Evolutionary conservation across 345 rosid species (phyloP).

Genomic region (Brassica rapa): DNA sequence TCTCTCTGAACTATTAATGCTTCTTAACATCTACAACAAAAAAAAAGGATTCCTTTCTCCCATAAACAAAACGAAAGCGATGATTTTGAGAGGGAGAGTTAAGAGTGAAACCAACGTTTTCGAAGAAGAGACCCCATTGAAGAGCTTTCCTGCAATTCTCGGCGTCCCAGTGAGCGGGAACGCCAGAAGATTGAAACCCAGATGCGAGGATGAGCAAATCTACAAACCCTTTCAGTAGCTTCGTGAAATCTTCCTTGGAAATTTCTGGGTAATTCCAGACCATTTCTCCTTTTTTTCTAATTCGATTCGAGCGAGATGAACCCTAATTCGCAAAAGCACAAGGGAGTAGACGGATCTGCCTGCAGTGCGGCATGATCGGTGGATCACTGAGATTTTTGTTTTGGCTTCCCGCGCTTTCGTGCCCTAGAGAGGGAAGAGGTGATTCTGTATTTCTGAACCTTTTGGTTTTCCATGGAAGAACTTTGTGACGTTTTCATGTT

Average conservation of each 20-base stretch:
- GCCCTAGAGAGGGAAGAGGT: conserved; percentile 23
- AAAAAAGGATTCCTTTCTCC: not conserved
- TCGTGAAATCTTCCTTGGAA: conserved; percentile 56
- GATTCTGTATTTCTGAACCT: not conserved
- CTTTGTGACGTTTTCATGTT: conserved; percentile 16
- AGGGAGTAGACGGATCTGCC: not conserved
- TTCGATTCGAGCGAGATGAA: not conserved
- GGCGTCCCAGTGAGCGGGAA: conserved; percentile 66
- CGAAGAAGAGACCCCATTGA: conserved; percentile 78
- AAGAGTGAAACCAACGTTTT: conserved; percentile 48
- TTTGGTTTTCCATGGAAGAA: conserved; percentile 11
- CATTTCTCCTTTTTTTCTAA: conserved; percentile 36
- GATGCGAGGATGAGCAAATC: conserved; percentile 74
- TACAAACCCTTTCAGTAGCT: conserved; percentile 69
- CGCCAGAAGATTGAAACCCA: conserved; percentile 81
- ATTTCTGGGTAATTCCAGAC: conserved; percentile 71
- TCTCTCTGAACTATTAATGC: conserved; percentile 46
- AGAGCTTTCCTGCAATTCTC: conserved; percentile 59
- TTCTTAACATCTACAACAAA: conserved; percentile 45
- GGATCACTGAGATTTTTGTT: not conserved
- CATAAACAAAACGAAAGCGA: not conserved
- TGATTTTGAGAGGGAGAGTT: not conserved
- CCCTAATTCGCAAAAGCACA: conserved; percentile 13
- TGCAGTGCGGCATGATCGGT: not conserved
- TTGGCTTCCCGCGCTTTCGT: conserved; percentile 27